These are phyloP conservation scores for Phytophthora pini DNA, from an alignment of 352 stramenopile genomes.

Conservation along the genomic window DNA sequence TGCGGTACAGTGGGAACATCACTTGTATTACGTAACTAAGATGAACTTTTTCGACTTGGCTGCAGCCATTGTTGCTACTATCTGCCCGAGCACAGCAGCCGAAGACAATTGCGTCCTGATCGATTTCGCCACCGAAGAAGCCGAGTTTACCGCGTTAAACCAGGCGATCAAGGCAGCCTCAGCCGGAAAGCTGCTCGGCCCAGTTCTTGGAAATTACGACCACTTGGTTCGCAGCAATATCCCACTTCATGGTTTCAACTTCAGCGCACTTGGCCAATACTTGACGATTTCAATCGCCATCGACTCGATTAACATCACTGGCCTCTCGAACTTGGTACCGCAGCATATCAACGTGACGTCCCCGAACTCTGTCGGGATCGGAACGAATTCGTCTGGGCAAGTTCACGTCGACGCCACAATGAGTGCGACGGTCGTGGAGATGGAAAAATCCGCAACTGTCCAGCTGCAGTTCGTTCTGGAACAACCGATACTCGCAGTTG, in stretches of 20 bases:
- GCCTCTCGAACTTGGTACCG: slow-evolving; percentile 43
- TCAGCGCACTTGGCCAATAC: slow-evolving; percentile 42
- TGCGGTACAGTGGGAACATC: not conserved
- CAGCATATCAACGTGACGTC: slow-evolving; percentile 47
- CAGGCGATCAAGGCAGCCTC: slow-evolving; percentile 28
- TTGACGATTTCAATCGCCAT: slow-evolving; percentile 53
- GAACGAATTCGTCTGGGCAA: slow-evolving; percentile 39
- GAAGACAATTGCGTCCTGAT: slow-evolving; percentile 41
- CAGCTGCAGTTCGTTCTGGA: slow-evolving; percentile 21
- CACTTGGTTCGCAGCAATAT: slow-evolving; percentile 43
- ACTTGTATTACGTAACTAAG: not conserved
- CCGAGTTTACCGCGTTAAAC: slow-evolving; percentile 52
- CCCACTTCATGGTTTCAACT: slow-evolving; percentile 41
- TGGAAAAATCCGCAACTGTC: slow-evolving; percentile 30
- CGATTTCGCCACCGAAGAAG: slow-evolving; percentile 45
- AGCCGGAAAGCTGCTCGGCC: slow-evolving; percentile 23
- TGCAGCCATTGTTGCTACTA: slow-evolving; percentile 1
- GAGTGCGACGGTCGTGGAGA: slow-evolving; percentile 37
- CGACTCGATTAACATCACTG: slow-evolving; percentile 48
- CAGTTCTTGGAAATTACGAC: slow-evolving; percentile 35
- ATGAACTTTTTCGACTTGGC: slow-evolving; percentile 7
- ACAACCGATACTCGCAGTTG: slow-evolving; percentile 29
- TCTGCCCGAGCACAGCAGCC: not conserved
- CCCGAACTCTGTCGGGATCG: slow-evolving; percentile 36
- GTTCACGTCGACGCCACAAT: slow-evolving; percentile 41